Percentiles rank a stretch among this genome's conserved stretches.
phyloP scores from a whole-genome alignment of 805 yeast genomes.

The Kuraishia hungarica region DNA sequence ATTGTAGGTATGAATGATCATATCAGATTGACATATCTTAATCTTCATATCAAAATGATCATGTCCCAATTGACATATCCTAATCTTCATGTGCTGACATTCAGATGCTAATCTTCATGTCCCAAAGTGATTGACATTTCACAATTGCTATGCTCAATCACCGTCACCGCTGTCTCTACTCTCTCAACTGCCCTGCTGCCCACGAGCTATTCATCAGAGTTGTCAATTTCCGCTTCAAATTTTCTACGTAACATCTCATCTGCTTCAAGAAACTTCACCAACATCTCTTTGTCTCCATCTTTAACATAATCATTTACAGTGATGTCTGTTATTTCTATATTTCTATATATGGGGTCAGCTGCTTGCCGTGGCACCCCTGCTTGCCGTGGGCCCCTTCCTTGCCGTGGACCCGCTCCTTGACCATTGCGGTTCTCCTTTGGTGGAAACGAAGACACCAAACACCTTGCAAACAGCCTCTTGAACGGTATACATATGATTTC shows the following conservation, averaged over 20 bases:
- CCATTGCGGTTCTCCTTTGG: neutral
- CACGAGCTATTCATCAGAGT: neutral
- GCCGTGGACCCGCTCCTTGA: no score
- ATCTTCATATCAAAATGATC: no score
- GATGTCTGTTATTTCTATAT: constrained; percentile 29
- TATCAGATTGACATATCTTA: no score
- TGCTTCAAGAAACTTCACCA: constrained; percentile 21
- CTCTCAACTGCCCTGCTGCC: no score
- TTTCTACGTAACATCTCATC: constrained; percentile 19
- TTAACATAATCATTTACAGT: constrained; percentile 23
- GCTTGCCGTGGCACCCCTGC: constrained; percentile 6
- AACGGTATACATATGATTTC: constrained; percentile 38
- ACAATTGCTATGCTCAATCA: no score
- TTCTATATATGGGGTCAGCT: constrained; percentile 12
- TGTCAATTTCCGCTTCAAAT: constrained; percentile 8
- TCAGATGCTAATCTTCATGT: no score
- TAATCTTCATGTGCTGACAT: no score
- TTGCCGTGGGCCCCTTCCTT: neutral
- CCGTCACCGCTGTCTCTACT: no score
- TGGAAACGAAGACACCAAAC: constrained; percentile 17
- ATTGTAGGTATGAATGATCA: no score
- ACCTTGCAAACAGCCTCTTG: constrained; percentile 35
- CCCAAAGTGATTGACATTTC: no score
- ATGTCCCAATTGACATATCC: no score
- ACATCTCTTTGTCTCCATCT: constrained; percentile 6